These are phyloP conservation scores for Ogataea methanolica DNA, from an alignment of 805 yeast species.

Conservation along the genomic window DNA sequence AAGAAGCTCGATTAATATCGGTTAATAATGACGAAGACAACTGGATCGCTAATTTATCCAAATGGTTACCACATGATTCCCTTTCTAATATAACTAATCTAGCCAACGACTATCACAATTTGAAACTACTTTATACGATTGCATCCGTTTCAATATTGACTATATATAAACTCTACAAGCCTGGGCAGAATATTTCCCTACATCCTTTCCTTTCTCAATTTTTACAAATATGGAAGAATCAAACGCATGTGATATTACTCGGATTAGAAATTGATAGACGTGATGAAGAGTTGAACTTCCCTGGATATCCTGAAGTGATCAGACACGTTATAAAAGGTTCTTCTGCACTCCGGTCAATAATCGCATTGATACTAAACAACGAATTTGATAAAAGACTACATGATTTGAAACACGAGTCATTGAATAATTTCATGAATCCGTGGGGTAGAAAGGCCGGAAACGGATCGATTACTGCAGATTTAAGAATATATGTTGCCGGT, in stretches of 20 bases:
- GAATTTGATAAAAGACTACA: constrained; percentile 38
- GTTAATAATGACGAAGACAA: constrained; percentile 36
- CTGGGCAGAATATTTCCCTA: constrained; percentile 36
- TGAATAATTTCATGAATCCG: constrained; percentile 60
- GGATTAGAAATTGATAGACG: constrained; percentile 59
- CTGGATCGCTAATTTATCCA: constrained; percentile 28
- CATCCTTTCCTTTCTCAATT: constrained; percentile 62
- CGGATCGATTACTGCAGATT: constrained; percentile 57
- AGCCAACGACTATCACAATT: constrained; percentile 30
- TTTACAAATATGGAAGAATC: constrained; percentile 61
- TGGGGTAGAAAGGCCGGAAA: constrained; percentile 56
- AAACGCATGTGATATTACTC: constrained; percentile 52
- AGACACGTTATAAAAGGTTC: constrained; percentile 55
- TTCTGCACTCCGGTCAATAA: constrained; percentile 54
- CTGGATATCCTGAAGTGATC: constrained; percentile 41
- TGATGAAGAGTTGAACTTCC: constrained; percentile 38
- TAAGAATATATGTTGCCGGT: constrained; percentile 54
- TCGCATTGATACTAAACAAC: constrained; percentile 57
- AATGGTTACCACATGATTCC: constrained; percentile 36
- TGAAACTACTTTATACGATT: constrained; percentile 43
- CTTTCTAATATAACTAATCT: constrained; percentile 17
- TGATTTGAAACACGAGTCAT: constrained; percentile 56
- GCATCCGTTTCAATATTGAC: constrained; percentile 37
- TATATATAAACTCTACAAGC: constrained; percentile 38
- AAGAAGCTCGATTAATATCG: constrained; percentile 36